A percentile compares a stretch with the other conserved stretches of the same genome.
phyloP scores from a whole-genome alignment of 305 asterid species.

The Solanum hybrid region DNA sequence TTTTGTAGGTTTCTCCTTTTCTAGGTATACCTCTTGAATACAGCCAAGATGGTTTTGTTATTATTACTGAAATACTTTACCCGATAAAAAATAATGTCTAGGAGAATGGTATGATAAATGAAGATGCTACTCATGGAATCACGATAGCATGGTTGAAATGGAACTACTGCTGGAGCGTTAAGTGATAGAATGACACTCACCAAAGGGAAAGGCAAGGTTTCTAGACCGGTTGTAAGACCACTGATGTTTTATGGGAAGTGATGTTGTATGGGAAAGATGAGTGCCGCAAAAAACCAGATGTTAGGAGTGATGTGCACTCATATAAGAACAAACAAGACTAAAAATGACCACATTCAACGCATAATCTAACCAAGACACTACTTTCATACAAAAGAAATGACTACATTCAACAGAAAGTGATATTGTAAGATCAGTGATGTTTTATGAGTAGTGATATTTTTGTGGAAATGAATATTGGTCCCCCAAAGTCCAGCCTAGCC shows the following conservation, averaged over 20 bases:
- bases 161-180: not conserved
- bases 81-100: not conserved
- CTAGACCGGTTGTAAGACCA: not conserved
- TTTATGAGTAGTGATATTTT: not conserved
- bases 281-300: not conserved
- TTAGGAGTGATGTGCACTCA: not conserved
- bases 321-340: not conserved
- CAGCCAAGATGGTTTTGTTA: not conserved
- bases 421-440: not conserved
- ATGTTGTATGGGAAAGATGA: not conserved
- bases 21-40: not conserved
- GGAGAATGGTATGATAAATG: not conserved
- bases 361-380: not conserved
- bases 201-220: not conserved
- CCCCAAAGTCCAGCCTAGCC: not conserved
- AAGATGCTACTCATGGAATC: not conserved
- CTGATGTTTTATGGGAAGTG: not conserved
- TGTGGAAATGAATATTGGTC: not conserved
- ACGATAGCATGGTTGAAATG: not conserved
- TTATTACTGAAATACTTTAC: not conserved
- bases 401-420: not conserved
- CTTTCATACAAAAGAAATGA: not conserved
- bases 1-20: not conserved
- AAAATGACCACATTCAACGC: not conserved
- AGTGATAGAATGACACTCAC: not conserved